Base-by-base conservation (phyloP, 1,284 basidiomycete species). In the Ustanciosporium gigantosporum region DNA sequence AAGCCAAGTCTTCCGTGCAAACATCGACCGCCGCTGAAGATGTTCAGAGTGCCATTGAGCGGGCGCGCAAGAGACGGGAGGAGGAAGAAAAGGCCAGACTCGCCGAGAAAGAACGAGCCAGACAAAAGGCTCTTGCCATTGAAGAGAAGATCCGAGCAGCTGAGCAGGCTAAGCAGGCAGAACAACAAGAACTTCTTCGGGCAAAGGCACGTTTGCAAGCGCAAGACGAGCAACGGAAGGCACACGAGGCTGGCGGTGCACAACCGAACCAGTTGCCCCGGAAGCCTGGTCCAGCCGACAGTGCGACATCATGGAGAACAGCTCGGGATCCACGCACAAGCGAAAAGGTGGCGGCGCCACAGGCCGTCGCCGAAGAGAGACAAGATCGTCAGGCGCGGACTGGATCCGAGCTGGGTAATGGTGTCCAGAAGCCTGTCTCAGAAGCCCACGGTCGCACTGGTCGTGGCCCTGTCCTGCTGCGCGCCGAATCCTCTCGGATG, bases 61-160 rank as follows among this genome's bases (percentile, higher is more conserved):
- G 74, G 14, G 74, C 74, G 5, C 59, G 74, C 13, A 69, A 61
- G 46, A 61, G 74, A 22, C 65, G 73, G 15, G 56, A 75, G 27
- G 72, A 76, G 31, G 73, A 76, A 31, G 73, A 76, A 45, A 51
- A 46, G 13, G 51, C 48, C 13, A 55, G 73, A 29, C 43, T 61
- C 27, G 66, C 62, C 3, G 62, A 76, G 46, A 68, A 58, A 14
- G 68, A 74, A 39, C 66, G 74, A 23, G 74, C 74, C 24, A 55
- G 66, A 20, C 59, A 61, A 29, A 74, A 74, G 32, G 74, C 74
- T 5, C 46, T 64, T 7, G 72, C 68, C 2, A 61, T 74, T 16
- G 73, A 74, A 39, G 60, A 72, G 43, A 58, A 62, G 38, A 41
- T 73, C 36, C 52, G 58, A 27, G 70, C 55, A 20, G 70, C 64